Evolutionary conservation across 768 basidiomycete genomes (phyloP).

Genomic region (Lactarius quietus): DNA sequence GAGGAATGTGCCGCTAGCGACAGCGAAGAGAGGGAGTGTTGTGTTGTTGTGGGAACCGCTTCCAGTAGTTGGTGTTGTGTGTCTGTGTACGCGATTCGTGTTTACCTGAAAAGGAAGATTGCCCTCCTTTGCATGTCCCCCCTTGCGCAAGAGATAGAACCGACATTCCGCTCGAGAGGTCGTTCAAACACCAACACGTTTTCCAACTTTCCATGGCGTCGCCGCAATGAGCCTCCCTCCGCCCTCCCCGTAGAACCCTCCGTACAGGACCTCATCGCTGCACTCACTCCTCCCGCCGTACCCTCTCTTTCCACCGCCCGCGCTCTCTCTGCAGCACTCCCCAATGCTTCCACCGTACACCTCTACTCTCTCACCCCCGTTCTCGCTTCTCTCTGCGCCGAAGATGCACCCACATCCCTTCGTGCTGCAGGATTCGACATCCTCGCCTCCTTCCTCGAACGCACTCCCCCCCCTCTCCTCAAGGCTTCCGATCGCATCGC

Average conservation of each 20-base stretch:
- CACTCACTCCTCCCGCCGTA: slow-evolving; percentile 50
- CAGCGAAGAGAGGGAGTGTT: neutral
- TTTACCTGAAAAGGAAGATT: neutral
- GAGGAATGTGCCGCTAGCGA: neutral
- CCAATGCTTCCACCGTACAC: slow-evolving; percentile 43
- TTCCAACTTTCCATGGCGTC: slow-evolving; percentile 40
- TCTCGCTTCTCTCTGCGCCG: slow-evolving; percentile 54
- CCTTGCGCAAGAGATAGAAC: slow-evolving; percentile 33
- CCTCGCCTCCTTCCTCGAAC: slow-evolving; percentile 65
- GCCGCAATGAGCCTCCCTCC: slow-evolving; percentile 14
- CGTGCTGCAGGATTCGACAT: slow-evolving; percentile 73
- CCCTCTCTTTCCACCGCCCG: slow-evolving; percentile 66
- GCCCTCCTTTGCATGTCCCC: slow-evolving; percentile 18
- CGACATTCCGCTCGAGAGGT: slow-evolving; percentile 34
- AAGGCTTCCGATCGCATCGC: slow-evolving; percentile 57
- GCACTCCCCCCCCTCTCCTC: slow-evolving; percentile 47
- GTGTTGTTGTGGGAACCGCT: slow-evolving; percentile 11
- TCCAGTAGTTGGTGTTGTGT: neutral
- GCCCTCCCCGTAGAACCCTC: slow-evolving; percentile 30
- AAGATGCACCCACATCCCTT: slow-evolving; percentile 49
- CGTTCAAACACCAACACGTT: slow-evolving; percentile 45
- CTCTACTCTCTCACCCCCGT: slow-evolving; percentile 54
- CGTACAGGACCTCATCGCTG: slow-evolving; percentile 47
- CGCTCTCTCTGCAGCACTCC: slow-evolving; percentile 48
- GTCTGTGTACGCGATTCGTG: slow-evolving; percentile 18